Base-by-base conservation (phyloP, 306 rosid species). In the Vicia sativa region DNA sequence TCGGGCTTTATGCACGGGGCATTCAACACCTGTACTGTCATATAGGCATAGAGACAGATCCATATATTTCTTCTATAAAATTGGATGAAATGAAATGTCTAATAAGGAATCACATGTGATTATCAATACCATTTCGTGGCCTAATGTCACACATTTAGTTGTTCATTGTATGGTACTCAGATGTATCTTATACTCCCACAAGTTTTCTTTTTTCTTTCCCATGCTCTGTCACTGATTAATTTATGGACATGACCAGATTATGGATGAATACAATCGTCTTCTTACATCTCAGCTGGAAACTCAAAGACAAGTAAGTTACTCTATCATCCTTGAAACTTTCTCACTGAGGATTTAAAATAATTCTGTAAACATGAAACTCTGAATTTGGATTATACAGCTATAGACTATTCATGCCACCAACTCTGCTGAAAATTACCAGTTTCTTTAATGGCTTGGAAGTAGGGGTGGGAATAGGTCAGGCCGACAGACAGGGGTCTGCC, bases 221-320 rank as follows among this genome's bases (percentile, higher is more conserved):
- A 34, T 74, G 38, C 61, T 39, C 18, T 57, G 39, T 77, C 46
- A 29, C 70, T 78, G 62, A 81, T 74, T 61, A 44, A 72, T 46
- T 75, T 65, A 65, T 62, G 63, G 68, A 62, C 78, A 70, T 72
- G 78, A 69, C 76, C 97, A 93, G 97, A 88, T 85, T 84, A 84
- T 82, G 74, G 96, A 90, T 11, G 99, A 90, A 60, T 93, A 93
- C 85, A 93, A 93, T 80, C 83, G 60, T 69, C 97, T 90, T 62
- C 89, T 93, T 75, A 84, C 96, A 46, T 87, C 89, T 68, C 99
- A 90, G 82, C 80, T 90, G 81, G 95, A 93, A 77, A 83, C 79
- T 73, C 96, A 93, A 73, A 90, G 97, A 88, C 97, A 84, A 71
- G 99, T 93, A 78, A 66, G 89, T 65, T 62, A 39, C 52, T 62